phyloP scores from a whole-genome alignment of 2,329 filamentous ascomycete genomes.

The Ustilaginoidea virens region DNA sequence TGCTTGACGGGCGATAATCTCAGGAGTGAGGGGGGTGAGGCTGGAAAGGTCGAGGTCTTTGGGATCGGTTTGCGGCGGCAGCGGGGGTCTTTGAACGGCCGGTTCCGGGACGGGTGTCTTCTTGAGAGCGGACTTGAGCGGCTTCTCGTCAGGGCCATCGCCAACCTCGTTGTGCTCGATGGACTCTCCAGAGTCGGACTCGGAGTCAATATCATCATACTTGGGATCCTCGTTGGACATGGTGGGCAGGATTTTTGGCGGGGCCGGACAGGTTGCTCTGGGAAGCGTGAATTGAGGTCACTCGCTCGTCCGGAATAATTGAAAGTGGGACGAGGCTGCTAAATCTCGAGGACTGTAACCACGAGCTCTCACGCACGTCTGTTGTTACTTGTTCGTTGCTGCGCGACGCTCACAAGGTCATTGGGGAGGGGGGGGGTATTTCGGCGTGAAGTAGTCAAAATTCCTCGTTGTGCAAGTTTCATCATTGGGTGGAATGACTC shows the following conservation, averaged over 20 bases:
- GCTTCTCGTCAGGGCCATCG: slow-evolving; percentile 47
- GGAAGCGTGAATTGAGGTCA: background rate
- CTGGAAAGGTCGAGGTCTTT: slow-evolving; percentile 69
- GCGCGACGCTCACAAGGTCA: slow-evolving; percentile 5
- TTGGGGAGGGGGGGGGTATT: slow-evolving; percentile 14
- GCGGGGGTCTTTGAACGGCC: slow-evolving; percentile 34
- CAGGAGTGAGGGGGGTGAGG: slow-evolving; percentile 75
- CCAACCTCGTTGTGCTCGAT: slow-evolving; percentile 40
- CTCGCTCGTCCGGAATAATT: too few species aligned
- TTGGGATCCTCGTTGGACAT: slow-evolving; percentile 47
- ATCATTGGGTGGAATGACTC: slow-evolving; percentile 18
- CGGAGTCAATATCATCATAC: slow-evolving; percentile 60
- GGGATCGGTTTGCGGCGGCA: slow-evolving; percentile 85
- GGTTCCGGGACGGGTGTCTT: slow-evolving; percentile 42
- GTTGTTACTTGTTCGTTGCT: slow-evolving; percentile 3
- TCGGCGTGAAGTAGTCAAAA: slow-evolving; percentile 22
- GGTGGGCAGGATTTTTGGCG: slow-evolving; percentile 13
- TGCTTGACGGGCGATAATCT: slow-evolving; percentile 94
- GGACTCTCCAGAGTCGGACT: slow-evolving; percentile 52
- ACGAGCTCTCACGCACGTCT: background rate
- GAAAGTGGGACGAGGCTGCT: too few species aligned
- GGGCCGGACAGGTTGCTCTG: slow-evolving; percentile 10
- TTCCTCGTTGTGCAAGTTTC: slow-evolving; percentile 24
- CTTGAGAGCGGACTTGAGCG: slow-evolving; percentile 76
- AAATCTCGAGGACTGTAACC: too few species aligned